phyloP scores from a whole-genome alignment of 441 rosid species.

The Erysimum cheiri region DNA sequence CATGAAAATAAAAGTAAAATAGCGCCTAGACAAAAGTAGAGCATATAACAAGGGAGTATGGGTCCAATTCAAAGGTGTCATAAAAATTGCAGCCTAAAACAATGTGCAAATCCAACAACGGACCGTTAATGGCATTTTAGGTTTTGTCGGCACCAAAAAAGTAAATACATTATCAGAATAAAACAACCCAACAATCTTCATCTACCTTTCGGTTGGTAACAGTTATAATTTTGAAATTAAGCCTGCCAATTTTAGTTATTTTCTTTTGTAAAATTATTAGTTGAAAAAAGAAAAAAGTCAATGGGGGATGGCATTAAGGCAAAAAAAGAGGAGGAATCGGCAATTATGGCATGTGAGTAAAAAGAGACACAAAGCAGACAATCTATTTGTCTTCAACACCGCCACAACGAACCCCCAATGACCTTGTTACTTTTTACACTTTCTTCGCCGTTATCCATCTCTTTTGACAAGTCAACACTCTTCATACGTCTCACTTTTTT shows the following conservation, averaged over 20 bases:
- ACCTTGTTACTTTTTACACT: conserved; percentile 47
- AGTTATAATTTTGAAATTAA: not conserved
- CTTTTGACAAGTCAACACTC: conserved; percentile 57
- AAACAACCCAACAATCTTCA: conserved; percentile 7
- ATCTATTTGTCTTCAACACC: conserved; percentile 30
- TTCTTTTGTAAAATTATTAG: not conserved
- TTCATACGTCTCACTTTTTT: conserved; percentile 32
- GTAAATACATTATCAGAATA: conserved; percentile 1
- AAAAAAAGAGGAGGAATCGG: conserved; percentile 27
- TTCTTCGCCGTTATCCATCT: conserved; percentile 47
- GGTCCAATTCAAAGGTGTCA: not conserved
- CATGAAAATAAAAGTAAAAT: not conserved
- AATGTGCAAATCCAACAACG: conserved; percentile 23
- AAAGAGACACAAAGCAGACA: conserved; percentile 39
- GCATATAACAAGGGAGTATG: conserved; percentile 23
- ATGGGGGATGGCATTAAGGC: conserved; percentile 33
- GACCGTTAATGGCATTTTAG: conserved; percentile 30
- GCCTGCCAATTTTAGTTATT: not conserved
- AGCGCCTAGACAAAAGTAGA: conserved; percentile 14
- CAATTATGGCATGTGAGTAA: conserved; percentile 44
- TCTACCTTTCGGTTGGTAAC: conserved; percentile 31
- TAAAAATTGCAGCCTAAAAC: conserved; percentile 26
- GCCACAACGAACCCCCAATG: conserved; percentile 39
- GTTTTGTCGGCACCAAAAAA: conserved; percentile 44
- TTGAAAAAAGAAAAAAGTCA: conserved; percentile 32